These are phyloP conservation scores for Dryadomyces quercivorus DNA, from an alignment of 2,329 filamentous ascomycete species.

Conservation along the genomic window DNA sequence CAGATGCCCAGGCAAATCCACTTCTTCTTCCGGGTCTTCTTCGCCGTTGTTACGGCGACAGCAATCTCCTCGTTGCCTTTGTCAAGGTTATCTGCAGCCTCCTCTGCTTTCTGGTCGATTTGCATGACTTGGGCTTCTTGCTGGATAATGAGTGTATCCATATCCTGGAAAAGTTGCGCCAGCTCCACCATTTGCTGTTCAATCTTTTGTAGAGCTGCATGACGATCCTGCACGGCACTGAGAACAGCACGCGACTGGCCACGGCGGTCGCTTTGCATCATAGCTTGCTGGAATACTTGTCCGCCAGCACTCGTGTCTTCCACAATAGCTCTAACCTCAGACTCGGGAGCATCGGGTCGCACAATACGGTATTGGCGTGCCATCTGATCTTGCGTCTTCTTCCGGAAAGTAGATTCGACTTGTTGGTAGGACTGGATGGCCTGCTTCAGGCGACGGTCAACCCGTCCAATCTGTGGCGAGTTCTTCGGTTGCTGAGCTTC, in stretches of 20 bases:
- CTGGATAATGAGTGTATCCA: constrained; percentile 74
- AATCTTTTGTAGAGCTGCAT: constrained; percentile 82
- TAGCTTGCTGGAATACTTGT: constrained; percentile 79
- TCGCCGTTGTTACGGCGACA: constrained; percentile 70
- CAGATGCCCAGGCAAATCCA: constrained; percentile 82
- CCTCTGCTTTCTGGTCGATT: constrained; percentile 79
- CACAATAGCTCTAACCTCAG: constrained; percentile 66
- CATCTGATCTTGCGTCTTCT: constrained; percentile 71
- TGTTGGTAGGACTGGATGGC: constrained; percentile 75
- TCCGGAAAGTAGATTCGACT: constrained; percentile 68
- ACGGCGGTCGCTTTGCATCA: constrained; percentile 69
- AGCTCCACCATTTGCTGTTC: constrained; percentile 82
- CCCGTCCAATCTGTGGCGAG: constrained; percentile 65
- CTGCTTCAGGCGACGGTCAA: constrained; percentile 67
- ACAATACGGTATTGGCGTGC: constrained; percentile 86
- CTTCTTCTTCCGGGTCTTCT: constrained; percentile 81
- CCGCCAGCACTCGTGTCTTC: constrained; percentile 57
- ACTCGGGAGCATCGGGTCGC: constrained; percentile 64
- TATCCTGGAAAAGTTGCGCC: constrained; percentile 76
- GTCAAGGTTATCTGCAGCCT: constrained; percentile 71
- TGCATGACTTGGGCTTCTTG: constrained; percentile 70
- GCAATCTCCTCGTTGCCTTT: constrained; percentile 77
- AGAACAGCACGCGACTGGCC: constrained; percentile 73
- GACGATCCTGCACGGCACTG: constrained; percentile 68
- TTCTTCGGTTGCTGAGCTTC: constrained; percentile 65